Conservation (phyloP, 495 filamentous ascomycete species). For the Trichocladium antarcticum region DNA sequence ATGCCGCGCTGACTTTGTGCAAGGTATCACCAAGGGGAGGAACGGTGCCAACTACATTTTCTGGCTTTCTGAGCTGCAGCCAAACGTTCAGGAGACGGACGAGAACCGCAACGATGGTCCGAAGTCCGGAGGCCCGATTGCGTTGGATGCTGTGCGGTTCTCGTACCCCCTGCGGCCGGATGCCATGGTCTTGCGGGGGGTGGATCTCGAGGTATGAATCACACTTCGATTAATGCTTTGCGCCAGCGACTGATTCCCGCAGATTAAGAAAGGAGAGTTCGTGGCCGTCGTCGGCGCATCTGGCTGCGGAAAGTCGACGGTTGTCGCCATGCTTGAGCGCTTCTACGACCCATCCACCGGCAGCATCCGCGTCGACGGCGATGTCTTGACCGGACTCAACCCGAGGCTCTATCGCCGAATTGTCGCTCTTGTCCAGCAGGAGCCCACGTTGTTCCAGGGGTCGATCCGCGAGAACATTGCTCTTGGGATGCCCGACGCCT, state of each 20-base stretch:
- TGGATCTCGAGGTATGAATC: slow-evolving; percentile 30
- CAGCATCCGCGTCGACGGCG: slow-evolving; percentile 38
- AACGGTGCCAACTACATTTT: slow-evolving; percentile 40
- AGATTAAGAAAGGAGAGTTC: slow-evolving; percentile 57
- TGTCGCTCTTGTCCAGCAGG: slow-evolving; percentile 22
- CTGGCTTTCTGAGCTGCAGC: slow-evolving; percentile 27
- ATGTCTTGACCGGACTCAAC: slow-evolving; percentile 30
- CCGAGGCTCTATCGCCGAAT: slow-evolving; percentile 33
- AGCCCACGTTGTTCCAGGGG: slow-evolving; percentile 38
- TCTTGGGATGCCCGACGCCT: slow-evolving; percentile 31
- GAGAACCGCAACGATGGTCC: slow-evolving; percentile 30
- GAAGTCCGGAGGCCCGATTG: slow-evolving; percentile 25
- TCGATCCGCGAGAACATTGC: slow-evolving; percentile 49
- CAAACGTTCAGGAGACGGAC: slow-evolving; percentile 29
- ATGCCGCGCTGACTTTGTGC: neutral
- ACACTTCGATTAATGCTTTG: slow-evolving; percentile 2
- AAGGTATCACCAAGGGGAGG: slow-evolving; percentile 35
- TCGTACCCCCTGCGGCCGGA: slow-evolving; percentile 48
- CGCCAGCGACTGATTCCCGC: neutral
- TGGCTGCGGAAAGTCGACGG: slow-evolving; percentile 22
- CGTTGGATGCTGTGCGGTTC: slow-evolving; percentile 47
- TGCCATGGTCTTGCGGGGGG: slow-evolving; percentile 37
- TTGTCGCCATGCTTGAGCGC: slow-evolving; percentile 46
- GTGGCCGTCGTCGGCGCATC: slow-evolving; percentile 51
- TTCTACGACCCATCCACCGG: slow-evolving; percentile 52